phyloP scores from a whole-genome alignment of 495 filamentous ascomycete species.

The Lentithecium fluviatile region DNA sequence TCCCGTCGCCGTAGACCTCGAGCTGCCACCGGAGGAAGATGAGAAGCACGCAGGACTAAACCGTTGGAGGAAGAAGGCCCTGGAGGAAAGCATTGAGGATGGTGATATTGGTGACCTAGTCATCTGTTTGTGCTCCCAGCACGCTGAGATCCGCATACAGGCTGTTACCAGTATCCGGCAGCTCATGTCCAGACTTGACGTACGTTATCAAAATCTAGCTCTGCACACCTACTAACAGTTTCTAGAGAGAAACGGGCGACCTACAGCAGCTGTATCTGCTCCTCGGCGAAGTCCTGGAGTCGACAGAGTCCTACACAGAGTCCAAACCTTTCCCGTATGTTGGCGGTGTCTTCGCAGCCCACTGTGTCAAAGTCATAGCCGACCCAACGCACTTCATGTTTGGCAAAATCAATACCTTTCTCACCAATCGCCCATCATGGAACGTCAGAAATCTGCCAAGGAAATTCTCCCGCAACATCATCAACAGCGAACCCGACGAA shows the following conservation, averaged over 20 bases:
- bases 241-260: conserved; percentile 59
- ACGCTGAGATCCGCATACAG: conserved; percentile 71
- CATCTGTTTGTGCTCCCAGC: conserved; percentile 70
- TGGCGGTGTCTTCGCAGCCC: conserved; percentile 69
- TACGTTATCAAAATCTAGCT: conserved; percentile 43
- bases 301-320: conserved; percentile 56
- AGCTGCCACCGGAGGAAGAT: conserved; percentile 44
- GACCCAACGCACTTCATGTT: conserved; percentile 84
- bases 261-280: conserved; percentile 73
- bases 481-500: conserved; percentile 66
- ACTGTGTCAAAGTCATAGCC: conserved; percentile 63
- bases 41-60: conserved; percentile 59
- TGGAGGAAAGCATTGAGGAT: conserved; percentile 71
- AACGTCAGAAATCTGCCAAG: conserved; percentile 68
- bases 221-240: conserved; percentile 38
- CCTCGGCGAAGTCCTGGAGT: conserved; percentile 74
- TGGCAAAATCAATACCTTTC: conserved; percentile 79
- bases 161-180: conserved; percentile 66
- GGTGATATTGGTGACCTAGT: conserved; percentile 66
- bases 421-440: conserved; percentile 74
- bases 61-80: conserved; percentile 71
- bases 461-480: conserved; percentile 68
- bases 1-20: conserved; percentile 5
- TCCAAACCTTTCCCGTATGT: conserved; percentile 66
- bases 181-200: conserved; percentile 64